These are phyloP conservation scores for Suhomyces pyralidae DNA, from an alignment of 805 yeast species.

Conservation along the genomic window DNA sequence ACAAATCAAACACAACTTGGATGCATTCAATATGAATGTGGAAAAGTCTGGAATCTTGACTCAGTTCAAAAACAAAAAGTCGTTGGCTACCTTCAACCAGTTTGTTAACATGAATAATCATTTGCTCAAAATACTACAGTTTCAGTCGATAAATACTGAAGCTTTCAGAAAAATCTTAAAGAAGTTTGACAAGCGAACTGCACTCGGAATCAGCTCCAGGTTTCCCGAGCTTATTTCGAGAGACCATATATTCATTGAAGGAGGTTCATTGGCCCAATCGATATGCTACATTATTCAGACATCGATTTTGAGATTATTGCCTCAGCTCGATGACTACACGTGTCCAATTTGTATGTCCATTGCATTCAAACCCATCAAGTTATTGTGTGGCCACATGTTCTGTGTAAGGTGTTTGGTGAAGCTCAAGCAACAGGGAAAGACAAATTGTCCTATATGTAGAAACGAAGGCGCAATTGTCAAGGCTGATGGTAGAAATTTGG, in stretches of 20 bases:
- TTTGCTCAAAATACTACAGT: conserved; percentile 54
- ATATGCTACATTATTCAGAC: conserved; percentile 56
- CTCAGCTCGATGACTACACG: conserved; percentile 72
- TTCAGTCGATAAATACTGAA: conserved; percentile 57
- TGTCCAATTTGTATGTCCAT: conserved; percentile 72
- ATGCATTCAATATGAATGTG: conserved; percentile 38
- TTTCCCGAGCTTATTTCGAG: conserved; percentile 45
- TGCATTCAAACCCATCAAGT: conserved; percentile 68
- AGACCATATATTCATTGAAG: conserved; percentile 43
- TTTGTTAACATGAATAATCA: conserved; percentile 55
- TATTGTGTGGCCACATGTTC: conserved; percentile 64
- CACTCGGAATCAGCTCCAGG: conserved; percentile 43
- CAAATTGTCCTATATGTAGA: conserved; percentile 68
- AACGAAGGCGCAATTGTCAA: conserved; percentile 46
- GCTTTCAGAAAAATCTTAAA: conserved; percentile 69
- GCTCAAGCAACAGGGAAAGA: conserved; percentile 55
- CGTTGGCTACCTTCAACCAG: conserved; percentile 42
- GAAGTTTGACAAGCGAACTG: conserved; percentile 72
- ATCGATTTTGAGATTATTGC: conserved; percentile 54
- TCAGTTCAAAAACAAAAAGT: conserved; percentile 46
- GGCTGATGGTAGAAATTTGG: conserved; percentile 63
- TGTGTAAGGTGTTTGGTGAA: conserved; percentile 73
- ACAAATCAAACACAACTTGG: conserved; percentile 45
- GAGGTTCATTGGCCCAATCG: conserved; percentile 50
- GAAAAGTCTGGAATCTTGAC: conserved; percentile 34